These are phyloP conservation scores for Metschnikowia santaceciliae DNA, from an alignment of 805 yeast genomes.

Conservation along the genomic window DNA sequence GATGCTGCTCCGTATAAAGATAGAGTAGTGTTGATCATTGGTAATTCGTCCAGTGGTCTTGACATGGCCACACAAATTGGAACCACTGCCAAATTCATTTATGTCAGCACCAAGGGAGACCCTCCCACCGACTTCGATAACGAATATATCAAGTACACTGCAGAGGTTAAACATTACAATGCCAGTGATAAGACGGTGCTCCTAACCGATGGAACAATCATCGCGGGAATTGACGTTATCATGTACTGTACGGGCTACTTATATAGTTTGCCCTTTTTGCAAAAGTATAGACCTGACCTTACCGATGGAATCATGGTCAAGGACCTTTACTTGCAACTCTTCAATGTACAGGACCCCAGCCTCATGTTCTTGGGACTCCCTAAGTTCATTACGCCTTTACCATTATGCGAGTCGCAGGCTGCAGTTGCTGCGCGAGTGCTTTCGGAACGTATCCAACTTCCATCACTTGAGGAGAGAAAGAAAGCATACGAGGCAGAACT, in stretches of 20 bases:
- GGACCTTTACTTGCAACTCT: slow-evolving; percentile 15
- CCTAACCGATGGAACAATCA: slow-evolving; percentile 8
- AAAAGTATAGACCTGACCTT: slow-evolving; percentile 5
- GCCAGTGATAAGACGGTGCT: slow-evolving; percentile 6
- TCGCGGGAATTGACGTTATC: slow-evolving; percentile 13
- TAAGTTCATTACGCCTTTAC: slow-evolving; percentile 16
- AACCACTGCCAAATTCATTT: slow-evolving; percentile 20
- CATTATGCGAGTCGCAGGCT: slow-evolving; percentile 17
- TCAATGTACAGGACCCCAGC: slow-evolving; percentile 16
- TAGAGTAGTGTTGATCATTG: slow-evolving; percentile 58
- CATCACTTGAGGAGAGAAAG: slow-evolving; percentile 7
- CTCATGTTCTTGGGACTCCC: slow-evolving; percentile 15
- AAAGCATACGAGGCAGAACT: slow-evolving; percentile 11
- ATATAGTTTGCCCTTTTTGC: slow-evolving; percentile 17
- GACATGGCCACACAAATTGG: slow-evolving; percentile 67
- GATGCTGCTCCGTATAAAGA: slow-evolving; percentile 21
- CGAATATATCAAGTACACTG: slow-evolving; percentile 8
- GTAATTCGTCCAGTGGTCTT: slow-evolving; percentile 73
- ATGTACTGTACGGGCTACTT: slow-evolving; percentile 20
- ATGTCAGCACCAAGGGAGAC: slow-evolving; percentile 14
- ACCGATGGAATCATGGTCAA: slow-evolving; percentile 15
- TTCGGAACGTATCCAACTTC: slow-evolving; percentile 14
- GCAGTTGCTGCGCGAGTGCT: slow-evolving; percentile 18
- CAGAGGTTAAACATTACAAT: slow-evolving; percentile 12
- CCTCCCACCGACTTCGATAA: slow-evolving; percentile 6